These are phyloP conservation scores for Podospora pseudopauciseta DNA, from an alignment of 495 filamentous ascomycete species.

Conservation along the genomic window DNA sequence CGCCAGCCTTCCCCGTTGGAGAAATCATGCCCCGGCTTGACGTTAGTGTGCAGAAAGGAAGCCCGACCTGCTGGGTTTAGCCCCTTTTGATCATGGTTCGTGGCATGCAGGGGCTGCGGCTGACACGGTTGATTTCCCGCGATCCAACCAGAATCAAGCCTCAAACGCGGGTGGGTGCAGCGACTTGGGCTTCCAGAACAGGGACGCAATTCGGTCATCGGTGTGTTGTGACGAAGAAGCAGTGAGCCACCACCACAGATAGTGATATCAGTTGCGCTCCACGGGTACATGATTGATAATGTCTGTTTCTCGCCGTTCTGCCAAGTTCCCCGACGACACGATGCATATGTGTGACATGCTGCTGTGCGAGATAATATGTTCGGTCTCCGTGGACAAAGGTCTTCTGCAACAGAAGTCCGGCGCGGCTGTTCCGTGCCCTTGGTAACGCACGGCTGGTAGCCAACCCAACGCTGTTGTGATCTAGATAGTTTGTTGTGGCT, in stretches of 20 bases:
- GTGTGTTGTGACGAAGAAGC: neutral
- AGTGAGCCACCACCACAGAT: neutral
- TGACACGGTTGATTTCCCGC: conserved; percentile 17
- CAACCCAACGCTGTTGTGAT: neutral
- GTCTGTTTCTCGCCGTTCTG: neutral
- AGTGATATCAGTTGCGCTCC: neutral
- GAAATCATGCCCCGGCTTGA: neutral
- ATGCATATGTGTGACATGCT: neutral
- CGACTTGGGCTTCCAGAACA: neutral
- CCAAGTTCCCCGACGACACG: neutral
- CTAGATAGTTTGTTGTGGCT: neutral
- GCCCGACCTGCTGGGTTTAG: conserved; percentile 6
- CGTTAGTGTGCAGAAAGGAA: conserved; percentile 14
- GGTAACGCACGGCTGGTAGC: neutral
- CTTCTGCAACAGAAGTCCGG: neutral
- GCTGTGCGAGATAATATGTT: neutral
- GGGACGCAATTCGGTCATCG: neutral
- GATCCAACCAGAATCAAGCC: conserved; percentile 15
- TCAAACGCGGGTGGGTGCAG: conserved; percentile 2
- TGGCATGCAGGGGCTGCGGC: conserved; percentile 19
- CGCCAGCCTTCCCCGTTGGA: neutral
- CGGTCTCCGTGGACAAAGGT: neutral
- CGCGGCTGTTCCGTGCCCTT: conserved; percentile 2
- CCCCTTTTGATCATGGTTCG: conserved; percentile 12
- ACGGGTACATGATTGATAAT: neutral